These are phyloP conservation scores for Brassica cretica DNA, from an alignment of 345 rosid species.

Conservation along the genomic window DNA sequence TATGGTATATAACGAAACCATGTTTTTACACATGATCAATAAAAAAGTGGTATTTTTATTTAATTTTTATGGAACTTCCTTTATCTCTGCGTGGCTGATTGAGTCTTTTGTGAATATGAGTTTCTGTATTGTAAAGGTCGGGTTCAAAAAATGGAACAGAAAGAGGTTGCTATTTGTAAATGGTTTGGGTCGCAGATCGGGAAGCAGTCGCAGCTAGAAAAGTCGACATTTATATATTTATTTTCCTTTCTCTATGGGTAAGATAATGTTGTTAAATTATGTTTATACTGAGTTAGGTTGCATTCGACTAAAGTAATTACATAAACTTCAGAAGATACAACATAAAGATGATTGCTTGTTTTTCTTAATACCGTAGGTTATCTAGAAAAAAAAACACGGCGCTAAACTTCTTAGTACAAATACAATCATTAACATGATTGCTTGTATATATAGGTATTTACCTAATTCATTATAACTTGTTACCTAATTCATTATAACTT, in stretches of 20 bases:
- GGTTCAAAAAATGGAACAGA: not conserved
- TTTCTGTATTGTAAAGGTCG: not conserved
- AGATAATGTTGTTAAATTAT: not conserved
- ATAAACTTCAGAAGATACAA: not conserved
- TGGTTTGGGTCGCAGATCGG: conserved; percentile 6
- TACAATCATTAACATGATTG: not conserved
- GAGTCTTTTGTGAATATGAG: not conserved
- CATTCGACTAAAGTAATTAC: not conserved
- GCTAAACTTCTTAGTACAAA: not conserved
- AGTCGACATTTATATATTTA: not conserved
- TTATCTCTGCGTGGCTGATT: not conserved
- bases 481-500: not conserved
- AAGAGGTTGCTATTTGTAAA: no score
- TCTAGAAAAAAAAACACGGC: not conserved
- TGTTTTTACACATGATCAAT: not conserved
- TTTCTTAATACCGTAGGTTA: not conserved
- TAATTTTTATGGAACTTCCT: no score
- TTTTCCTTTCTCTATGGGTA: not conserved
- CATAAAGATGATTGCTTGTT: not conserved
- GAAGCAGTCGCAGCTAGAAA: not conserved
- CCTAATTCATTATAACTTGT: not conserved
- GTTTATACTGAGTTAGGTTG: not conserved
- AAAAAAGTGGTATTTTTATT: not conserved
- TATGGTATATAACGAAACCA: not conserved
- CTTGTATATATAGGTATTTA: not conserved